These are phyloP conservation scores for Pseudonitzschia multiseries DNA, from an alignment of 108 stramenopile species.

Conservation along the genomic window DNA sequence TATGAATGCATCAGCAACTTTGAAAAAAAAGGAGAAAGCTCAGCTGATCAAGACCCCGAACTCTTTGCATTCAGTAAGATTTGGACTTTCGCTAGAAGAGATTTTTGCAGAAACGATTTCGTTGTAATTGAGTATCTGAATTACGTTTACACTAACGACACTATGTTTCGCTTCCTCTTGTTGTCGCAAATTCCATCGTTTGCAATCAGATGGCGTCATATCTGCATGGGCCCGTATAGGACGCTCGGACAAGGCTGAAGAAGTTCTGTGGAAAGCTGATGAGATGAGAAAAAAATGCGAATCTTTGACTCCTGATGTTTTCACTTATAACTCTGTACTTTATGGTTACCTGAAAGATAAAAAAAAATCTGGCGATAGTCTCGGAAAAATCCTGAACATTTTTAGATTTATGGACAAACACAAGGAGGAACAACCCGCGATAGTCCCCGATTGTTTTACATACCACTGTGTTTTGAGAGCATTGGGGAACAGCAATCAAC, in stretches of 20 bases:
- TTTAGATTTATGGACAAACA: slow-evolving; percentile 47
- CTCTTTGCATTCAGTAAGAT: slow-evolving; percentile 44
- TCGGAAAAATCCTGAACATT: slow-evolving; percentile 23
- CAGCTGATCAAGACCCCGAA: slow-evolving; percentile 26
- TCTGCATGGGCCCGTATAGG: slow-evolving; percentile 41
- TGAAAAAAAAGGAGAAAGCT: slow-evolving; percentile 17
- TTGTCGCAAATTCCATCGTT: neutral
- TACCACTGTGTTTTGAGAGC: slow-evolving; percentile 43
- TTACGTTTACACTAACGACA: too few relatives aligned
- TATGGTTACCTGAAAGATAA: slow-evolving; percentile 39
- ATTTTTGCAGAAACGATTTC: too few relatives aligned
- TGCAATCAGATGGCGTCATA: slow-evolving; percentile 37
- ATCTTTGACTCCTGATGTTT: slow-evolving; percentile 40
- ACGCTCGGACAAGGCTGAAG: slow-evolving; percentile 32
- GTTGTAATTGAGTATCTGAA: neutral
- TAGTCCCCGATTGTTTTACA: slow-evolving; percentile 44
- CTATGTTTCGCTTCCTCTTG: neutral
- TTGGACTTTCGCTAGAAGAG: too few relatives aligned
- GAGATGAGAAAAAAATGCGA: slow-evolving; percentile 20
- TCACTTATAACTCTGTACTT: slow-evolving; percentile 64
- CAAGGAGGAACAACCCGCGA: slow-evolving; percentile 22
- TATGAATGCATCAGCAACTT: slow-evolving; percentile 28
- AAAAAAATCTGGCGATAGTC: slow-evolving; percentile 11
- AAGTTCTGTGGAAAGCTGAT: slow-evolving; percentile 28
- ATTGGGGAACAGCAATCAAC: slow-evolving; percentile 31